Evolutionary conservation across 306 rosid species (phyloP).

Genomic region (Aeschynomene evenia): DNA sequence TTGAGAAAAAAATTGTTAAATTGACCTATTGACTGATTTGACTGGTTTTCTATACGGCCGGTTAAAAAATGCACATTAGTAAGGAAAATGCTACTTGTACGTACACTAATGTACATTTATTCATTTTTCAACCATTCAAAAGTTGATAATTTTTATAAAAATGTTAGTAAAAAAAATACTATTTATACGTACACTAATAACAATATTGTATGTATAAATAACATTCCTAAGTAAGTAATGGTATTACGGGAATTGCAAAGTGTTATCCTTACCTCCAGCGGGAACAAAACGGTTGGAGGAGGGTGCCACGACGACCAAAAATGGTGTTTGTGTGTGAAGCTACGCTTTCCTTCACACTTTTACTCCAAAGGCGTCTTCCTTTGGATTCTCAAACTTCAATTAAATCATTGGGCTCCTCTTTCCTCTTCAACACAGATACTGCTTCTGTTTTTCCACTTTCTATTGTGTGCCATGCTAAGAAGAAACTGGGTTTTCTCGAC

Average conservation of each 20-base stretch:
- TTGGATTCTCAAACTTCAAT: slow-evolving; percentile 31
- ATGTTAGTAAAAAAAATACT: too few relatives aligned
- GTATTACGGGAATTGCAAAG: neutral
- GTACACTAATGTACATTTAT: too few relatives aligned
- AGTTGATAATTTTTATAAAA: too few relatives aligned
- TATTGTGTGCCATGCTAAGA: slow-evolving; percentile 65
- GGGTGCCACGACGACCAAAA: slow-evolving; percentile 19
- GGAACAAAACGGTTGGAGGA: slow-evolving; percentile 64
- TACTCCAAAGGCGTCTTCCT: slow-evolving; percentile 29
- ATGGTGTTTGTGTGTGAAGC: slow-evolving; percentile 65
- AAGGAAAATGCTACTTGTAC: too few relatives aligned
- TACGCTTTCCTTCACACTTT: slow-evolving; percentile 38
- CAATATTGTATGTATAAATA: too few relatives aligned
- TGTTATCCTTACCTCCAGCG: slow-evolving; percentile 48
- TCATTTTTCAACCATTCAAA: too few relatives aligned
- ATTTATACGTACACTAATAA: too few relatives aligned
- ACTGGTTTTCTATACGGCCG: too few relatives aligned
- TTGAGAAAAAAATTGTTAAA: too few relatives aligned
- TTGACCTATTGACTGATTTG: too few relatives aligned
- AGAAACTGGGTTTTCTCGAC: slow-evolving; percentile 67
- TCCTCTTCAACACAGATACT: slow-evolving; percentile 28
- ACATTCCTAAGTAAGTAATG: too few relatives aligned
- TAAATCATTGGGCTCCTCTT: slow-evolving; percentile 30
- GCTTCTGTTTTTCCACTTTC: slow-evolving; percentile 17
- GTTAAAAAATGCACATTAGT: too few relatives aligned